Evolutionary conservation across 805 yeast species (phyloP), one percentile per base, ranked within the genome.

Genomic region (Brettanomyces sp.): DNA sequence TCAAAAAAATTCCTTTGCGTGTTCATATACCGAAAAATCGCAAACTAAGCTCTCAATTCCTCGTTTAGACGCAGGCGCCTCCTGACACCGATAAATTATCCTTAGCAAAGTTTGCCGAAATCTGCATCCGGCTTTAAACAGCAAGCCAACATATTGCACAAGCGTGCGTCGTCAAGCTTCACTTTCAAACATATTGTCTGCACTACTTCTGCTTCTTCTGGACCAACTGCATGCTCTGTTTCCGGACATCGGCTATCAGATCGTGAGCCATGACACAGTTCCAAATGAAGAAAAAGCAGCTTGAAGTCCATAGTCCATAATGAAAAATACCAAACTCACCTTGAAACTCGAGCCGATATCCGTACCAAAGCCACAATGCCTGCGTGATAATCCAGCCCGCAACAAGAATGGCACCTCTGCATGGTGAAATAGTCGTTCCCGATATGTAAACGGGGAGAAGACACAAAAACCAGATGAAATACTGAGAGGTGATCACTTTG

Each of bases 381-480:
- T 91, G 96, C 0, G 86, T 65, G 0, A 64, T 45, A 0, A 82
- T 61, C 99, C 99, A 93, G 4, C 78, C 56, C 0, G 59, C 47
- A 1, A 78, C 49, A 36, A 75, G 67, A 0, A 63, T 12, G 0
- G 70, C 2, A 1, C 85, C 85, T 43, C 63, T 66, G 7, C 41
- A 49, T 1, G 65, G 47, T 1, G 62, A 47, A 3, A 73, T 52
- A 2, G 56, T 60, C 0, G 87, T 69, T 7, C 65, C 58, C 2
- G 81, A 68, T 6, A 88, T 59, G 55, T 69, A 82, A 45, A 85
- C 77, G 2, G 99, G 98, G 39, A 91, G 62, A 52, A 90, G 78
- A 12, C 89, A 85, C 54, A 93, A 66, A 57, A 84, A 93, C 99
- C 99, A 93, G 50, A 91, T 78, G 64, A 93, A 93, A 64, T 93